A percentile compares a stretch with the other conserved stretches of the same genome.
Conservation (phyloP, 139 green algal genomes). For the Chlorella ohadii region DNA sequence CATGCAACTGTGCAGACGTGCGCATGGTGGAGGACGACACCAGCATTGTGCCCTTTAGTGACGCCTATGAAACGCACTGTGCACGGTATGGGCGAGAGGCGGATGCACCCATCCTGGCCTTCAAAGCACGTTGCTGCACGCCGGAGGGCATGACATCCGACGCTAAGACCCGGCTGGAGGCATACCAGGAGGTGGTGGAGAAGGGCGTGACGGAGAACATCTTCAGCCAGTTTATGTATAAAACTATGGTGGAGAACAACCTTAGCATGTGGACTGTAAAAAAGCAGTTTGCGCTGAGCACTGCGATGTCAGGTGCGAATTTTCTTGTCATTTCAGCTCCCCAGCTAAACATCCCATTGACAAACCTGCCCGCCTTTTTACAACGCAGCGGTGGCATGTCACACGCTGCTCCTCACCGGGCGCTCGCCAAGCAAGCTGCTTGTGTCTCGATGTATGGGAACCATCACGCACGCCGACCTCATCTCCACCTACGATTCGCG, state of each 20-base stretch:
- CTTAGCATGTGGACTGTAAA: slow-evolving; percentile 96
- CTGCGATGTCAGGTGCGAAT: slow-evolving; percentile 52
- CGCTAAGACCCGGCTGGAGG: slow-evolving; percentile 42
- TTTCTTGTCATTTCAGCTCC: background rate
- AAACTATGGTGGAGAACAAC: slow-evolving; percentile 86
- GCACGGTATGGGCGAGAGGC: slow-evolving; percentile 88
- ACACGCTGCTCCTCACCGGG: slow-evolving; percentile 87
- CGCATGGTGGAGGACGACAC: slow-evolving; percentile 95
- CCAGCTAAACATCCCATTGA: too few relatives aligned
- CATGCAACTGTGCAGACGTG: slow-evolving; percentile 44
- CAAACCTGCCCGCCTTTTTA: too few relatives aligned
- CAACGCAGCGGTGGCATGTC: slow-evolving; percentile 80
- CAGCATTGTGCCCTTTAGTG: slow-evolving; percentile 79
- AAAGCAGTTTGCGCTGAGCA: slow-evolving; percentile 87
- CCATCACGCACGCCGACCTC: slow-evolving; percentile 91
- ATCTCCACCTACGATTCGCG: slow-evolving; percentile 68
- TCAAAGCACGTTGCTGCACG: slow-evolving; percentile 81
- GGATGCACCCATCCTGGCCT: slow-evolving; percentile 90
- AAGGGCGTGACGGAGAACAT: slow-evolving; percentile 92
- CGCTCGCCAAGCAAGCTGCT: slow-evolving; percentile 91
- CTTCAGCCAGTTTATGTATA: slow-evolving; percentile 98
- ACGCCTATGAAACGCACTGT: slow-evolving; percentile 97
- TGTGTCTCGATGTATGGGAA: slow-evolving; percentile 85
- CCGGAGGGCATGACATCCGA: slow-evolving; percentile 19
- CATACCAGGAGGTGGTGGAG: slow-evolving; percentile 71